These are phyloP conservation scores for Spinacia oleracea DNA, from an alignment of 179 eudicot genomes.

Conservation along the genomic window DNA sequence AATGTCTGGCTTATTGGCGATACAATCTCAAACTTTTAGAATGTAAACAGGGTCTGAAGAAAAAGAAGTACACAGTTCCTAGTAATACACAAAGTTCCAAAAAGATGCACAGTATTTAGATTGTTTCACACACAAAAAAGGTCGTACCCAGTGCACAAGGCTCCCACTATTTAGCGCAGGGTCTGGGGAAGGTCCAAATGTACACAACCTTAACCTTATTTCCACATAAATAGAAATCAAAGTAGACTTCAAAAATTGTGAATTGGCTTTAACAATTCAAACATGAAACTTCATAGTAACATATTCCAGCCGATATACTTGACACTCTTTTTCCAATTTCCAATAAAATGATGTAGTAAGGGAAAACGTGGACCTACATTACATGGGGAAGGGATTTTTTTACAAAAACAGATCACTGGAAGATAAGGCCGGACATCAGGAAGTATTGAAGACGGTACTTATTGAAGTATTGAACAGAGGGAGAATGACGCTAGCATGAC, in stretches of 20 bases:
- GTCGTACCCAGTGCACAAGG: too few species aligned
- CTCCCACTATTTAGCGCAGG: too few species aligned
- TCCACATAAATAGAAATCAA: not conserved
- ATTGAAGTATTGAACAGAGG: not conserved
- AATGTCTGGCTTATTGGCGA: not conserved
- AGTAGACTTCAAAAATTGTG: not conserved
- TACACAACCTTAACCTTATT: too few species aligned
- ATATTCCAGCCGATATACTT: not conserved
- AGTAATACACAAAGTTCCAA: not conserved
- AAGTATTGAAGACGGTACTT: not conserved
- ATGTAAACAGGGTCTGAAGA: not conserved
- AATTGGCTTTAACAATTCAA: not conserved
- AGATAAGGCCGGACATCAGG: not conserved
- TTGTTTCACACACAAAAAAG: not conserved
- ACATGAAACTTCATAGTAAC: not conserved
- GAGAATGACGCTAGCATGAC: not conserved
- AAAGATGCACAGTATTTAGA: not conserved
- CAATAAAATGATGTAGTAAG: not conserved
- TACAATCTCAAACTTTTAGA: not conserved
- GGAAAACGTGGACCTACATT: not conserved
- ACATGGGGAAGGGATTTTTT: not conserved
- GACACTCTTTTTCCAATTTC: not conserved
- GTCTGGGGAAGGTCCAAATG: too few species aligned
- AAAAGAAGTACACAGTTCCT: not conserved
- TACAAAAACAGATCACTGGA: not conserved